Base-by-base conservation (phyloP, 2,329 filamentous ascomycete genomes). In the Cladobotryum protrusum region DNA sequence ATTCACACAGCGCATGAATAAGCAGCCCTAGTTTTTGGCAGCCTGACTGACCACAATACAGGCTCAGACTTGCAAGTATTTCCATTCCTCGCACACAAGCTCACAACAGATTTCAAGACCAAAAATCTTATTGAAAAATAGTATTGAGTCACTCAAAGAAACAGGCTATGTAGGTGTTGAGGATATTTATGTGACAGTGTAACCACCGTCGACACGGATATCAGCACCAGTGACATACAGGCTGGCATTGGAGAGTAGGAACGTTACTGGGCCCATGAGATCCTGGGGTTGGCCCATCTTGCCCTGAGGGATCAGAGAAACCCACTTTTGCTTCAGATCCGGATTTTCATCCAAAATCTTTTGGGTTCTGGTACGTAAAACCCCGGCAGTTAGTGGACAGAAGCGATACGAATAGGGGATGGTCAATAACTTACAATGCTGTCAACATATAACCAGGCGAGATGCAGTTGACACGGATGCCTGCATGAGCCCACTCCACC, bases 391-490 rank as follows among this genome's bases (percentile, higher is more conserved):
- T 6, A n/a, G 35, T 12, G 14, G 35, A n/a, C 3, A 40, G 36
- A 3, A 37, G 42, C 14, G 18, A 19, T 12, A 34, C 12, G 14
- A 35, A 41, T 39, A 41, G 33, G 62, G 2, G n/a, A 20, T 20
- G 5, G 14, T 11, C 52, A 39, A 33, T 34, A 36, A 72, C 86
- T 81, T 77, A 92, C 87, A 96, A 72, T 52, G 90, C 87, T 14
- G 92, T 96, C 58, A 96, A 74, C 92, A 97, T 97, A 71, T 97
- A 97, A 41, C 93, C 92, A 0, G 92, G 92, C 29, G 86, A 90
- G 66, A 97, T 93, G 70, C 88, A 93, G 74, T 97, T 97, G 58
- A 97, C 92, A 34, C 92, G 82, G 63, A 97, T 96, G 58, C 85
- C 85, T 35, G 85, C 82, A 58, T 84, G 78, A 0, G 92, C 90